phyloP scores from a whole-genome alignment of 352 stramenopile species.

The Sclerospora graminicola region DNA sequence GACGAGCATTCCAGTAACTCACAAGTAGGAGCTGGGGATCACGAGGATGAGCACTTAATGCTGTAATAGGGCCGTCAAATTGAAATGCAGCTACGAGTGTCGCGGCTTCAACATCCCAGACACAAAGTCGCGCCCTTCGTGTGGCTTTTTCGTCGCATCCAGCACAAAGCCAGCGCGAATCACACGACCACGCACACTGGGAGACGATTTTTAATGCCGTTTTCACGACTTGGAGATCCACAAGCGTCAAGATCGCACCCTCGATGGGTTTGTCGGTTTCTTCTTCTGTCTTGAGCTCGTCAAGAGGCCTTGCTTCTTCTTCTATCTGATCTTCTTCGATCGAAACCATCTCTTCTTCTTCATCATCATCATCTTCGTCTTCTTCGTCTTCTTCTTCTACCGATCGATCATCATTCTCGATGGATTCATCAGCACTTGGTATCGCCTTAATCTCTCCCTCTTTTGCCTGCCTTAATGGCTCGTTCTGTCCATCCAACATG shows the following conservation, averaged over 20 bases:
- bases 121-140: constrained; percentile 40
- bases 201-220: constrained; percentile 52
- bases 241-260: constrained; percentile 22
- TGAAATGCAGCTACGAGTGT: constrained; percentile 45
- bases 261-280: constrained; percentile 20
- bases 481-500: neutral
- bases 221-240: constrained; percentile 48
- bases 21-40: constrained; percentile 50
- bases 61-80: constrained; percentile 49
- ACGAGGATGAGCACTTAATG: constrained; percentile 39
- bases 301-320: constrained; percentile 35
- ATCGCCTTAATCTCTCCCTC: too few relatives aligned
- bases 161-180: constrained; percentile 46
- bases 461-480: neutral
- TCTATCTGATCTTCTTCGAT: constrained; percentile 4
- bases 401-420: neutral
- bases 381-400: neutral
- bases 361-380: neutral
- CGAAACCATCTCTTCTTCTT: neutral
- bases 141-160: constrained; percentile 63
- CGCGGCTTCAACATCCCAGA: constrained; percentile 56
- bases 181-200: constrained; percentile 52
- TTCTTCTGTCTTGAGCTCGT: constrained; percentile 18
- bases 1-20: too few relatives aligned
- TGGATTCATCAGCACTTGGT: too few relatives aligned